Conservation (phyloP, 495 filamentous ascomycete species). For the Aspergillus taichungensis region DNA sequence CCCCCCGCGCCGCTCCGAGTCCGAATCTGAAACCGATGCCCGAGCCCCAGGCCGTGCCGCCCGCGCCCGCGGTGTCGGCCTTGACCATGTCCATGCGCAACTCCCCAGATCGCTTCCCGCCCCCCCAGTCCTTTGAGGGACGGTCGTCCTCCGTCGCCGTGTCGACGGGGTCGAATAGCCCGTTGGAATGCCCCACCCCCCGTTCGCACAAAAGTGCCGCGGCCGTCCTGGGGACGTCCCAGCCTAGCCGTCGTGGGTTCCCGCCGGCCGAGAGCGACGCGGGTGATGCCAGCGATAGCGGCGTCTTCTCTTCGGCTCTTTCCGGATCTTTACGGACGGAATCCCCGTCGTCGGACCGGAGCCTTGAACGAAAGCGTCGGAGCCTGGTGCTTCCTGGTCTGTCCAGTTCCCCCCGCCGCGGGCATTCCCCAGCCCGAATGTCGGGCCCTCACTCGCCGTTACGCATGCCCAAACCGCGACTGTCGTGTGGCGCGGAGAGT, state of each 20-base stretch:
- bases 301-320: conserved; percentile 72
- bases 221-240: conserved; percentile 52
- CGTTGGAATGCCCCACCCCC: conserved; percentile 83
- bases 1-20: conserved; percentile 1
- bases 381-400: conserved; percentile 71
- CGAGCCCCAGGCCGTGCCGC: conserved; percentile 13
- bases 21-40: conserved; percentile 2
- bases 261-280: conserved; percentile 71
- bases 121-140: conserved; percentile 25
- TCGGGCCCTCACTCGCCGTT: conserved; percentile 78
- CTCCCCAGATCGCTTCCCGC: conserved; percentile 24
- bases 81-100: conserved; percentile 38
- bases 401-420: conserved; percentile 65
- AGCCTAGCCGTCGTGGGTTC: conserved; percentile 58
- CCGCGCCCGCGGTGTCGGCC: conserved; percentile 25
- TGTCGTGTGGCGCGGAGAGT: conserved; percentile 64
- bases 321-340: conserved; percentile 65
- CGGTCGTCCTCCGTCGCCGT: conserved; percentile 53
- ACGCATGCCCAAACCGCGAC: conserved; percentile 74
- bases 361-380: conserved; percentile 72
- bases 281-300: conserved; percentile 75
- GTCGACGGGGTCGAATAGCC: conserved; percentile 79
- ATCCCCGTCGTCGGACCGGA: conserved; percentile 81
- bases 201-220: conserved; percentile 70
- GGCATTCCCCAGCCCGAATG: conserved; percentile 72